Evolutionary conservation across 352 stramenopile species (phyloP).

Genomic region (Phytophthora kernoviae): DNA sequence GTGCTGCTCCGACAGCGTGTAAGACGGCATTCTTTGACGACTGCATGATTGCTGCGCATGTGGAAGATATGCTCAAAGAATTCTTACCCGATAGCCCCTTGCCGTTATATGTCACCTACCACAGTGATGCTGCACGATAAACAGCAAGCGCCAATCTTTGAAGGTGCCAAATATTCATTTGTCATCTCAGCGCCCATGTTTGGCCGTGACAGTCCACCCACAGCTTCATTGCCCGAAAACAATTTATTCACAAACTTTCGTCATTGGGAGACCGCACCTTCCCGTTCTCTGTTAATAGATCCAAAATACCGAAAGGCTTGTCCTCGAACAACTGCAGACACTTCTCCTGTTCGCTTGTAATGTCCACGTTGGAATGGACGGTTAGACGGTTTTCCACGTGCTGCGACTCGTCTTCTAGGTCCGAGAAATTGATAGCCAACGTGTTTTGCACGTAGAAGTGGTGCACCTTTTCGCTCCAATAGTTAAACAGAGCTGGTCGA

Average conservation of each 20-base stretch:
- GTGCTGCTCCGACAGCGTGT: slow-evolving; percentile 66
- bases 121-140: slow-evolving; percentile 74
- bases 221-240: slow-evolving; percentile 70
- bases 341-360: slow-evolving; percentile 60
- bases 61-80: slow-evolving; percentile 75
- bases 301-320: slow-evolving; percentile 75
- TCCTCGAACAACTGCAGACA: slow-evolving; percentile 78
- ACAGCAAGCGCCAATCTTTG: slow-evolving; percentile 82
- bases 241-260: slow-evolving; percentile 84
- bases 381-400: slow-evolving; percentile 69
- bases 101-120: slow-evolving; percentile 77
- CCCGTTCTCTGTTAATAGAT: slow-evolving; percentile 68
- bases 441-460: slow-evolving; percentile 84
- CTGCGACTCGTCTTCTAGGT: slow-evolving; percentile 65
- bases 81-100: slow-evolving; percentile 76
- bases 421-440: slow-evolving; percentile 59
- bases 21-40: slow-evolving; percentile 83
- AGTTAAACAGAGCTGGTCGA: slow-evolving; percentile 85
- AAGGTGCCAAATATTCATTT: slow-evolving; percentile 69
- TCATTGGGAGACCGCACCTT: slow-evolving; percentile 72
- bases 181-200: slow-evolving; percentile 61
- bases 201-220: slow-evolving; percentile 51
- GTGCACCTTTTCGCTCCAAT: slow-evolving; percentile 87
- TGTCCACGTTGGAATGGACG: slow-evolving; percentile 54
- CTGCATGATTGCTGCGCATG: slow-evolving; percentile 84